Evolutionary conservation across 148 eudicot species (phyloP).

Genomic region (Amaranthus hypochondriacus): DNA sequence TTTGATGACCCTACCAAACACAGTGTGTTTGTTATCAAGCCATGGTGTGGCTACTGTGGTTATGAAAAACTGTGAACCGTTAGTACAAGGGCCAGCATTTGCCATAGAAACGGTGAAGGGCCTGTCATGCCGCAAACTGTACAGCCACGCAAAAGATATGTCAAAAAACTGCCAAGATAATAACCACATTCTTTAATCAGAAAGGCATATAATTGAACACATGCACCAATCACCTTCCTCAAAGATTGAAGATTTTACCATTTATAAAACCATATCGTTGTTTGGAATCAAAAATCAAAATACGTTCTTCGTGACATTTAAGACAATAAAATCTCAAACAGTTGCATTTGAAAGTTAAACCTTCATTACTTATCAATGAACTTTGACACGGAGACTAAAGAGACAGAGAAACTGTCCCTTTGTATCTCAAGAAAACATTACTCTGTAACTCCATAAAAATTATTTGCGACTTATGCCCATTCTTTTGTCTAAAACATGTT

Average conservation of each 20-base stretch:
- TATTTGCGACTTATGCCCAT: not conserved
- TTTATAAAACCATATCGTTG: not conserved
- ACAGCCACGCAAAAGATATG: constrained; percentile 9
- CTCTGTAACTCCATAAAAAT: not conserved
- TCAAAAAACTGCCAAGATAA: constrained; percentile 4
- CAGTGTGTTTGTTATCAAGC: constrained; percentile 98
- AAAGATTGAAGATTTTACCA: not conserved
- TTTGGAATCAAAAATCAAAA: not conserved
- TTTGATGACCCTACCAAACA: constrained; percentile 90
- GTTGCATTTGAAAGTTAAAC: not conserved
- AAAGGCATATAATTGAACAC: not conserved
- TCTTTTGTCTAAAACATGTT: not conserved
- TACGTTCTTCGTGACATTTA: not conserved
- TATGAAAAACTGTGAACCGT: constrained; percentile 97
- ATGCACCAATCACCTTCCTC: not conserved
- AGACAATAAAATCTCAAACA: not conserved
- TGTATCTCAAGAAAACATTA: not conserved
- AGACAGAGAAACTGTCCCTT: not conserved
- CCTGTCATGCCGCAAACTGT: constrained; percentile 95
- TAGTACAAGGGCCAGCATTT: constrained; percentile 92
- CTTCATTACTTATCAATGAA: not conserved
- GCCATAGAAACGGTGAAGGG: constrained; percentile 99
- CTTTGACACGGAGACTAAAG: not conserved
- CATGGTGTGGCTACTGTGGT: constrained; percentile 99
- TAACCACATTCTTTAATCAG: not conserved